Evolutionary conservation across 2,329 filamentous ascomycete genomes (phyloP), one percentile per base, ranked within the genome.

Genomic region (Aureobasidium sp.): DNA sequence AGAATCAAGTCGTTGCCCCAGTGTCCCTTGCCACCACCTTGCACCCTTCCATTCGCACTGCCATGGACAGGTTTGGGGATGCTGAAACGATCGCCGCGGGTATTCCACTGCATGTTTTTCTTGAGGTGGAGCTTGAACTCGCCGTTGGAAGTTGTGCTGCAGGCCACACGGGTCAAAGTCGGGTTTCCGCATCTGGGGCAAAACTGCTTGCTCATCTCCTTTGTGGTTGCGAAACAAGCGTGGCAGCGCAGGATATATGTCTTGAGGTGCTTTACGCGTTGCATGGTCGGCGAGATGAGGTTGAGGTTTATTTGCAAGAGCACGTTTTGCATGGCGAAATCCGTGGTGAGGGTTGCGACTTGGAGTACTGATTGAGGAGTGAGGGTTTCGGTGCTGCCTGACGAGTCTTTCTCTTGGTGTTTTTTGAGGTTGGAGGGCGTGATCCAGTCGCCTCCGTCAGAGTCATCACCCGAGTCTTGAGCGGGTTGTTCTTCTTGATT

Each of bases 261-360:
- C 68, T 90, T 91, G 59, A 97, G 79, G 56, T 86, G 83, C 32
- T 83, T 85, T 66, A 98, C 89, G 62, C 90, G 83, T 58, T 87
- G 79, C 56, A 97, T 76, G 14, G 81, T 79, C 0, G 88, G 80
- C 0, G 90, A 90, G 55, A 96, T 79, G 10, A 96, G 81, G 66
- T 93, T 88, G 44, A 98, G 80, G 72, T 96, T 95, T 75, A 97
- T 94, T 61, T 94, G 88, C 4, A 98, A 79, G 2, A 93, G 80
- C 6, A 97, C 90, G 67, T 97, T 97, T 73, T 97, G 91, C 88
- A 98, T 95, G 53, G 93, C 91, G 71, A 88, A 97, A 74, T 98
- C 93, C 53, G 86, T 90, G 1, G 93, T 97, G 65, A 97, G 85
- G 39, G 91, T 84, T n/a, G 90, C 91, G 14, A 88, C 88, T 69